phyloP scores from a whole-genome alignment of 2,329 filamentous ascomycete species.

The Epichloe elymi region DNA sequence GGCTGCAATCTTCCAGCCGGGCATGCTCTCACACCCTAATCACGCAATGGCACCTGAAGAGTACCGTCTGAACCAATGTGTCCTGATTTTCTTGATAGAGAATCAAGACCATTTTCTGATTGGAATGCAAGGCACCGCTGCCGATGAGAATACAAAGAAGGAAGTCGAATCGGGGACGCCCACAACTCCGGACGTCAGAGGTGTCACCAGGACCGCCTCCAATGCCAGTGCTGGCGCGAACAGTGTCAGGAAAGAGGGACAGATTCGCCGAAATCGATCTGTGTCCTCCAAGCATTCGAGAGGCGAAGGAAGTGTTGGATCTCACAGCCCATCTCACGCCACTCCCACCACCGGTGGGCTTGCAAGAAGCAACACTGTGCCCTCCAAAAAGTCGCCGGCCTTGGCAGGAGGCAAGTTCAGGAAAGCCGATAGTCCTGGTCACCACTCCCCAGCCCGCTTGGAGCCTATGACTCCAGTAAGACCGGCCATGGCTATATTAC shows the following conservation, averaged over 20 bases:
- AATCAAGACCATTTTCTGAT: slow-evolving; percentile 98
- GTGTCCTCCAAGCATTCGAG: slow-evolving; percentile 81
- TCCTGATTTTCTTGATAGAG: slow-evolving; percentile 94
- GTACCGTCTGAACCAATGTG: slow-evolving; percentile 90
- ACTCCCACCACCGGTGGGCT: slow-evolving; percentile 43
- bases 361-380: slow-evolving; percentile 74
- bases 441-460: slow-evolving; percentile 20
- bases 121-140: slow-evolving; percentile 96
- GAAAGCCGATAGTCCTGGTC: slow-evolving; percentile 18
- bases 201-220: slow-evolving; percentile 54
- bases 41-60: slow-evolving; percentile 95
- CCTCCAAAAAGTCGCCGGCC: slow-evolving; percentile 74
- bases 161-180: slow-evolving; percentile 58
- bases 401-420: slow-evolving; percentile 55
- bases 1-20: slow-evolving; percentile 93
- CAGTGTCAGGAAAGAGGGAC: slow-evolving; percentile 68
- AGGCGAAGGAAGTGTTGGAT: slow-evolving; percentile 58
- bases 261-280: slow-evolving; percentile 76
- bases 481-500: slow-evolving; percentile 11
- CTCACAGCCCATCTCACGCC: slow-evolving; percentile 45
- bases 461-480: slow-evolving; percentile 25
- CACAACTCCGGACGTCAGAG: slow-evolving; percentile 32
- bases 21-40: slow-evolving; percentile 81
- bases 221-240: slow-evolving; percentile 82
- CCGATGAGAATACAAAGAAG: slow-evolving; percentile 64